phyloP scores from a whole-genome alignment of 257 asterid genomes.

The Lycium ferocissimum region DNA sequence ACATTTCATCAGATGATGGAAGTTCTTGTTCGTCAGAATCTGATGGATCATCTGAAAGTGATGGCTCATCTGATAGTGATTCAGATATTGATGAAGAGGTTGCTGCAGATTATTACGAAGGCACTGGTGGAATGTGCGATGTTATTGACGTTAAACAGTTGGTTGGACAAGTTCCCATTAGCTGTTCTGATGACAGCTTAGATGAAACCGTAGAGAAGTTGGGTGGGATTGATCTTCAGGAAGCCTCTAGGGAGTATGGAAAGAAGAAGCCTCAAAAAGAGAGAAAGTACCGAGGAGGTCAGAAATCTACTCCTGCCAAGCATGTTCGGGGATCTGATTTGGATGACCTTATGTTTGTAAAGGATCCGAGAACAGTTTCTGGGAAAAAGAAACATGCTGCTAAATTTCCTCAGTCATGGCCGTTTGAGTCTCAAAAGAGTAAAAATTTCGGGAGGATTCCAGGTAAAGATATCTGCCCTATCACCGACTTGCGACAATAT shows the following conservation, averaged over 20 bases:
- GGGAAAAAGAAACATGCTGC: slow-evolving; percentile 76
- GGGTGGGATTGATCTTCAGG: slow-evolving; percentile 83
- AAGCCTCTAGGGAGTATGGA: slow-evolving; percentile 81
- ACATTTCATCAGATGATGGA: slow-evolving; percentile 57
- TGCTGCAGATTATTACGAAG: slow-evolving; percentile 87
- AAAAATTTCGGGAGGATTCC: slow-evolving; percentile 62
- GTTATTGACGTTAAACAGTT: slow-evolving; percentile 62
- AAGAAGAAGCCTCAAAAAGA: slow-evolving; percentile 49
- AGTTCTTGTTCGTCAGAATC: slow-evolving; percentile 58
- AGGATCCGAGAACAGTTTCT: slow-evolving; percentile 72
- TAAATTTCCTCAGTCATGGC: slow-evolving; percentile 69
- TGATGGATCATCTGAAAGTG: slow-evolving; percentile 58
- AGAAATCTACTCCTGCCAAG: slow-evolving; percentile 43
- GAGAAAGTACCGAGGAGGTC: slow-evolving; percentile 48
- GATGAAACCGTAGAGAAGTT: slow-evolving; percentile 63
- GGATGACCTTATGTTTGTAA: slow-evolving; percentile 70
- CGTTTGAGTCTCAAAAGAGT: slow-evolving; percentile 65
- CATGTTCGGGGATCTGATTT: slow-evolving; percentile 46
- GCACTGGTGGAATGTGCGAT: slow-evolving; percentile 66
- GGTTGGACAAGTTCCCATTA: slow-evolving; percentile 48
- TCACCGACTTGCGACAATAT: neutral
- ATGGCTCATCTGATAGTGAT: slow-evolving; percentile 57
- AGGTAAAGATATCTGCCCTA: slow-evolving; percentile 41
- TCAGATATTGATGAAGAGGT: slow-evolving; percentile 85
- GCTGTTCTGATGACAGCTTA: slow-evolving; percentile 49